Evolutionary conservation across 768 basidiomycete genomes (phyloP).

Genomic region (Arthromyces matolae): DNA sequence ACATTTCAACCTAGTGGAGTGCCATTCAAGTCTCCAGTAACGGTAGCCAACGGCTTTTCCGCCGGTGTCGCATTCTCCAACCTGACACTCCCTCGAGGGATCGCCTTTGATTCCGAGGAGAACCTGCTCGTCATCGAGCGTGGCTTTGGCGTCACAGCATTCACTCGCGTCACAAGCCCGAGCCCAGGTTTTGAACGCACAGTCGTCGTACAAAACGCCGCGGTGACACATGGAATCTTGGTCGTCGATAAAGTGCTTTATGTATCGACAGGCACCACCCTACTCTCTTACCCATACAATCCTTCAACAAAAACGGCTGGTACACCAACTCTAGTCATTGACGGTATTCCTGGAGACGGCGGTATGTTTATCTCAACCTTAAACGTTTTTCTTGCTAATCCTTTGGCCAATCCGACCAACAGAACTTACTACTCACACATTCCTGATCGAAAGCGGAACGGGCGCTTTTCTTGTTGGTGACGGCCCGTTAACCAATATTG

Average conservation of each 20-base stretch:
- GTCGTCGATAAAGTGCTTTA: constrained; percentile 32
- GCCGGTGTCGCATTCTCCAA: constrained; percentile 38
- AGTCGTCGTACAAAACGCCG: constrained; percentile 32
- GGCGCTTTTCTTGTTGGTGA: constrained; percentile 33
- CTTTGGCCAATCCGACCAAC: too few relatives aligned
- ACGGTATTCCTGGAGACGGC: constrained; percentile 37
- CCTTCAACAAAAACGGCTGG: constrained; percentile 25
- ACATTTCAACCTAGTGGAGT: constrained; percentile 30
- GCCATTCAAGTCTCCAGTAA: constrained; percentile 33
- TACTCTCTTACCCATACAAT: constrained; percentile 35
- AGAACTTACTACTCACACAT: constrained; percentile 42
- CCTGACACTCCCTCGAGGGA: constrained; percentile 39
- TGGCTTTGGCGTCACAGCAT: constrained; percentile 39
- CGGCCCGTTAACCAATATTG: constrained; percentile 39
- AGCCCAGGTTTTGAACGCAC: constrained; percentile 34
- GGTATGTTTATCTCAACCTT: constrained; percentile 23
- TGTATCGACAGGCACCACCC: constrained; percentile 35
- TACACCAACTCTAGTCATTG: constrained; percentile 23
- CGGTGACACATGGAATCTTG: constrained; percentile 41
- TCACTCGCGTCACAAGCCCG: constrained; percentile 22
- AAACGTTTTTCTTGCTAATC: not conserved
- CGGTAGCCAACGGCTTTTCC: constrained; percentile 30
- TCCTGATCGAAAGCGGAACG: constrained; percentile 27
- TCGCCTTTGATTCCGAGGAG: constrained; percentile 33
- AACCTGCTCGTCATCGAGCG: constrained; percentile 43